Evolutionary conservation across 768 basidiomycete genomes (phyloP).

Genomic region (Tricholoma sp.): DNA sequence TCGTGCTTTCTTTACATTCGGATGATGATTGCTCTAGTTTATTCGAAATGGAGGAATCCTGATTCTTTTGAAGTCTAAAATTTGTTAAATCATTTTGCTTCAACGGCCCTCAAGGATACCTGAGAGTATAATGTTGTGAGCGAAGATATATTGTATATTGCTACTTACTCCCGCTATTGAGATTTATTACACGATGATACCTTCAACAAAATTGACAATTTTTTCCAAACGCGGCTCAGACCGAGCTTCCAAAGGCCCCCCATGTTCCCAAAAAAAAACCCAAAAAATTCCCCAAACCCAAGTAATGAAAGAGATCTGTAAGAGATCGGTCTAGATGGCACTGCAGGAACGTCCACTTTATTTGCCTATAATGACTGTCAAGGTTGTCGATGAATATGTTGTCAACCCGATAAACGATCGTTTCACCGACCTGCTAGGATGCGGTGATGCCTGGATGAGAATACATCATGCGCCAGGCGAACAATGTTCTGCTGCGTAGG

Average conservation of each 20-base stretch:
- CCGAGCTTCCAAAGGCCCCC: background rate
- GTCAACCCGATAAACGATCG: background rate
- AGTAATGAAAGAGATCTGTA: background rate
- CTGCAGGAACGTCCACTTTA: background rate
- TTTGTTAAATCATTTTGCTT: background rate
- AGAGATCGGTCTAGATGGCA: background rate
- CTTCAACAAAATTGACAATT: background rate
- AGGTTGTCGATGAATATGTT: background rate
- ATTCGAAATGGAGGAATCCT: background rate
- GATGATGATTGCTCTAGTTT: background rate
- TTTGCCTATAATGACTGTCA: background rate
- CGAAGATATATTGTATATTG: background rate
- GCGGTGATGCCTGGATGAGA: background rate
- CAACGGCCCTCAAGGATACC: background rate
- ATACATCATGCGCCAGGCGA: background rate
- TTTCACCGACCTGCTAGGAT: background rate
- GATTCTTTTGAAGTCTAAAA: background rate
- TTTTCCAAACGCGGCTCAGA: background rate
- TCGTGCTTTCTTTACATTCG: background rate
- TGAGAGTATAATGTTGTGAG: background rate
- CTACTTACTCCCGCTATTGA: background rate
- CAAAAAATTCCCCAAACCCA: background rate
- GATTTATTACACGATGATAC: background rate
- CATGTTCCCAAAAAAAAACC: background rate
- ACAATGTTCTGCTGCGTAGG: slow-evolving; percentile 15